Conservation (phyloP, 306 rosid genomes). For the Sophora flavescens region DNA sequence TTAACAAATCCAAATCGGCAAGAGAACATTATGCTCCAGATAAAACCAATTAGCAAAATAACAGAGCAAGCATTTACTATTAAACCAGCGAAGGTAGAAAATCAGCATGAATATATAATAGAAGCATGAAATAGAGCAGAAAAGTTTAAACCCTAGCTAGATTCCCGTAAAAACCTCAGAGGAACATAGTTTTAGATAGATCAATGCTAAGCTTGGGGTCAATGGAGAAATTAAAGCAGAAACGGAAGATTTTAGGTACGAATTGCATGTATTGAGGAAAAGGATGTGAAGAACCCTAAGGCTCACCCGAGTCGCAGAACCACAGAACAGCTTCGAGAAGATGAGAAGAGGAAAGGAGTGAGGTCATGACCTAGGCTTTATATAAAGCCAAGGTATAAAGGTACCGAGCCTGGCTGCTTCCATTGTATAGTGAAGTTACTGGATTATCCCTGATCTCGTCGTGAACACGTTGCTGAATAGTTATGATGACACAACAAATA, state of each 20-base stretch:
- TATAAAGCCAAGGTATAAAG: not conserved
- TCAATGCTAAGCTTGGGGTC: not conserved
- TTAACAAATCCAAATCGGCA: slow-evolving; percentile 29
- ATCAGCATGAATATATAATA: not conserved
- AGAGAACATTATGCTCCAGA: not conserved
- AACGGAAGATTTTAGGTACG: not conserved
- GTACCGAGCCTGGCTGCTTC: slow-evolving; percentile 48
- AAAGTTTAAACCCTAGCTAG: slow-evolving; percentile 64
- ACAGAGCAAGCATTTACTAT: not conserved
- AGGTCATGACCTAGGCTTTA: slow-evolving; percentile 47
- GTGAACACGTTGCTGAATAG: not conserved
- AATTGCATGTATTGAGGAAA: not conserved
- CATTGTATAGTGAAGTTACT: slow-evolving; percentile 42
- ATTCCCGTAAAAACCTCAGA: slow-evolving; percentile 28
- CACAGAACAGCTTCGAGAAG: slow-evolving; percentile 52
- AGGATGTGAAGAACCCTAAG: slow-evolving; percentile 42
- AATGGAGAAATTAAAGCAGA: not conserved
- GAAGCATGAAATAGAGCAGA: not conserved
- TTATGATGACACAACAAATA: no score
- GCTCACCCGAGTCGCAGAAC: slow-evolving; percentile 65
- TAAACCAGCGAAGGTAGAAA: not conserved
- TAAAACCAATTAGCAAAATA: slow-evolving; percentile 4
- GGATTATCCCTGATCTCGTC: slow-evolving; percentile 38
- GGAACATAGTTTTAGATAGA: not conserved
- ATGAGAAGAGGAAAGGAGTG: slow-evolving; percentile 39